Conservation (phyloP, 73 alveolate species). For the Paramecium octaurelia region DNA sequence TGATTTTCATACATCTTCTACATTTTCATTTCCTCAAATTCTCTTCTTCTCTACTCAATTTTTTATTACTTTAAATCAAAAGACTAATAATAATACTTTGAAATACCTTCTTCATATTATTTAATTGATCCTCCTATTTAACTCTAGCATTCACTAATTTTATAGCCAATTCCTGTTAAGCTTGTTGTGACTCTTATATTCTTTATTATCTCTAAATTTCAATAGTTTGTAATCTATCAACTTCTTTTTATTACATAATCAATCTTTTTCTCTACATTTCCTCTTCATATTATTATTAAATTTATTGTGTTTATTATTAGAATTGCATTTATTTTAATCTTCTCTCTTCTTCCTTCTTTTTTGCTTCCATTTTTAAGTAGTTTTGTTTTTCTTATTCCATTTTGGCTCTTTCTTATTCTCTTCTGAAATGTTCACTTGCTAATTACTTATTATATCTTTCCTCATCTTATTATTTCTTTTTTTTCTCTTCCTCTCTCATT, state of each 20-base stretch:
- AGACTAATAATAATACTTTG: neutral
- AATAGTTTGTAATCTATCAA: neutral
- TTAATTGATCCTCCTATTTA: neutral
- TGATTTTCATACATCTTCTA: constrained; percentile 2
- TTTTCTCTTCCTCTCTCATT: constrained; percentile 31
- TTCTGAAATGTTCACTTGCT: neutral
- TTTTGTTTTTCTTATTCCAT: neutral
- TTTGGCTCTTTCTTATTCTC: constrained; percentile 9
- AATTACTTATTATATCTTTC: neutral
- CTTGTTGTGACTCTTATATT: neutral
- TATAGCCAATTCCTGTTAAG: neutral
- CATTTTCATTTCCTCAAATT: constrained; percentile 11
- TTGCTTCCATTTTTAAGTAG: neutral
- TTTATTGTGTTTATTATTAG: neutral
- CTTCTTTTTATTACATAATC: neutral
- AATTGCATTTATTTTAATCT: neutral
- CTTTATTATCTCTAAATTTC: constrained; percentile 30
- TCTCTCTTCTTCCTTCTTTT: constrained; percentile 28
- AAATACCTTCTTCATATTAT: neutral
- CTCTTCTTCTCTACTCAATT: constrained; percentile 39
- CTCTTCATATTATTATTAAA: constrained; percentile 6
- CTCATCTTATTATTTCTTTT: neutral
- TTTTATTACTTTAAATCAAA: constrained; percentile 19
- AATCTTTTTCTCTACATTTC: constrained; percentile 33
- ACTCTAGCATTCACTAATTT: constrained; percentile 27